phyloP scores from a whole-genome alignment of 176 grass and related monocot genomes.

The Avena insularis region DNA sequence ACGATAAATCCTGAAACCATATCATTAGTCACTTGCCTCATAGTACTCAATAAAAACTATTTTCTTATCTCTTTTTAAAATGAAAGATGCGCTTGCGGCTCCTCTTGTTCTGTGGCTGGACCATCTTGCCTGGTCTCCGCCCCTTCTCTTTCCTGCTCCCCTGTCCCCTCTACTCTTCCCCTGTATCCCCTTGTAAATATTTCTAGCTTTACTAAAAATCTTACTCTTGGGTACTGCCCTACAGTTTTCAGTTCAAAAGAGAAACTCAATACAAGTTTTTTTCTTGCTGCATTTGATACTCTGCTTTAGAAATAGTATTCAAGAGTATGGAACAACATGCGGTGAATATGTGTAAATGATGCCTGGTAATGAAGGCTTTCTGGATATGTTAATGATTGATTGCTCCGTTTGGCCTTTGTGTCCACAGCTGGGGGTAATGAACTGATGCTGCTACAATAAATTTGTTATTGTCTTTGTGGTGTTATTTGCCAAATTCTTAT shows the following conservation, averaged over 20 bases:
- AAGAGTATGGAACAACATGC: neutral
- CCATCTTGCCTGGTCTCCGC: no score
- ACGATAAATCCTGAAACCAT: neutral
- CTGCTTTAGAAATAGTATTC: neutral
- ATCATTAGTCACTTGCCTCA: neutral
- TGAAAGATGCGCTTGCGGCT: no score
- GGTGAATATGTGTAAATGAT: neutral
- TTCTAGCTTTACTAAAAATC: no score
- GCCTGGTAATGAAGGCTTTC: neutral
- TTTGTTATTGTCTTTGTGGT: neutral
- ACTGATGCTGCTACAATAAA: constrained; percentile 4
- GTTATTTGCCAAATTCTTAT: neutral
- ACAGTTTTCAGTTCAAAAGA: no score
- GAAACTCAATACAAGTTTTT: neutral
- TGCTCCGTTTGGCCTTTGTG: constrained; percentile 13
- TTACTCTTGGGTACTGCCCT: no score
- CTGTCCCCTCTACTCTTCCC: no score
- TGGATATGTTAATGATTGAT: neutral
- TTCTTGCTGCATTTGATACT: neutral
- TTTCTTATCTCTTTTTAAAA: neutral
- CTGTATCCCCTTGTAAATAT: no score
- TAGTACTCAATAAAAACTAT: neutral
- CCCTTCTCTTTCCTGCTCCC: no score
- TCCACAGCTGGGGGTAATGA: neutral
- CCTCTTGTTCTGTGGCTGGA: no score